phyloP scores from a whole-genome alignment of 768 basidiomycete species.

The Cystofilobasidium bisporidii region DNA sequence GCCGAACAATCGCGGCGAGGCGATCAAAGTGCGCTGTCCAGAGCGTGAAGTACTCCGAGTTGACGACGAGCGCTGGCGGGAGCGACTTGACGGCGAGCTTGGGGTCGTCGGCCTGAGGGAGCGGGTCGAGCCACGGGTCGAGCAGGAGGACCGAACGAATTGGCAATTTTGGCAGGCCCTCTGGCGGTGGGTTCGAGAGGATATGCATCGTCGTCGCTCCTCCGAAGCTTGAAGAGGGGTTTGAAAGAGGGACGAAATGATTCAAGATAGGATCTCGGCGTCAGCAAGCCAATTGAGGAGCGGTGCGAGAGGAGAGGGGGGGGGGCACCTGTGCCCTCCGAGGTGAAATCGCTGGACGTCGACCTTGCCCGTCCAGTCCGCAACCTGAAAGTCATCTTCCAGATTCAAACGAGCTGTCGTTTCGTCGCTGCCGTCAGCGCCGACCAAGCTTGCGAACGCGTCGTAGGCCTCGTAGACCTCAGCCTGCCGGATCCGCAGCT shows the following conservation, averaged over 20 bases:
- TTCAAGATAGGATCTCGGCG: no score
- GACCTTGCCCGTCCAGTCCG: slow-evolving; percentile 33
- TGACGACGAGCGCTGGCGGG: slow-evolving; percentile 54
- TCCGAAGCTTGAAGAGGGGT: slow-evolving; percentile 7
- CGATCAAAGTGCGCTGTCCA: slow-evolving; percentile 66
- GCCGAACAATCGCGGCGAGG: slow-evolving; percentile 48
- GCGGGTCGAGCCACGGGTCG: slow-evolving; percentile 22
- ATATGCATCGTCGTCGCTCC: slow-evolving; percentile 14
- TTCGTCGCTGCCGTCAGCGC: slow-evolving; percentile 40
- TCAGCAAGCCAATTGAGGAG: neutral
- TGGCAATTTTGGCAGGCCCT: slow-evolving; percentile 2
- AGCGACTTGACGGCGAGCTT: slow-evolving; percentile 28
- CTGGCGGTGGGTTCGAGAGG: slow-evolving; percentile 19
- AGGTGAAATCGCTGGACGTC: slow-evolving; percentile 41
- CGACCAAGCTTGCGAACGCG: slow-evolving; percentile 53
- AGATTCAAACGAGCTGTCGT: slow-evolving; percentile 28
- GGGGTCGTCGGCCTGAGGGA: slow-evolving; percentile 12
- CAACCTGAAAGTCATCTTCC: neutral
- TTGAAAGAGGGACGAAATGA: no score
- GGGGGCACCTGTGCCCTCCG: slow-evolving; percentile 43
- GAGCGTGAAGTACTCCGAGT: slow-evolving; percentile 66
- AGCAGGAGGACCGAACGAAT: slow-evolving; percentile 24
- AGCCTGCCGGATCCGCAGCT: slow-evolving; percentile 57
- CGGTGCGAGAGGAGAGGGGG: neutral
- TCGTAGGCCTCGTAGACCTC: slow-evolving; percentile 60